A percentile compares a stretch with the other conserved stretches of the same genome.
Evolutionary conservation across 2,329 filamentous ascomycete species (phyloP).

Genomic region (Aspergillus pseudonomiae): DNA sequence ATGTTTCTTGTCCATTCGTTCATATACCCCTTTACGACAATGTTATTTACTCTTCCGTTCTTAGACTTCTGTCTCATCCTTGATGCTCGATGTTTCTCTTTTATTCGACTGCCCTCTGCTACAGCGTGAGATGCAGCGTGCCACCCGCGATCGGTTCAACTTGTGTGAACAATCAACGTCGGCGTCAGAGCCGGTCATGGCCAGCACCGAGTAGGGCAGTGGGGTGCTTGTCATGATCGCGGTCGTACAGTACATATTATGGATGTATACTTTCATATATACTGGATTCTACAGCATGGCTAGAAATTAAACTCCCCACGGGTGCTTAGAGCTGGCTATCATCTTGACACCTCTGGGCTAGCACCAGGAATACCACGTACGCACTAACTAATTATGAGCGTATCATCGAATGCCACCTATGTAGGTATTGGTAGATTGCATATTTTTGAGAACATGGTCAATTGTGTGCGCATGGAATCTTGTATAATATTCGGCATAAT

Average conservation of each 20-base stretch:
- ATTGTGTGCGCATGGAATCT: background rate
- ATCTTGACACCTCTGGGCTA: background rate
- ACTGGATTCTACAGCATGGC: background rate
- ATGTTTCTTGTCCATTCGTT: slow-evolving; percentile 30
- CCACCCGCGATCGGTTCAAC: background rate
- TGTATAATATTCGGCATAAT: background rate
- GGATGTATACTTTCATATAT: background rate
- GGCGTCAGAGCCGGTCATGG: background rate
- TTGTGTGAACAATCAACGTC: background rate
- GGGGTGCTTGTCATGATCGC: background rate
- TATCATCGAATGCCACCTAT: background rate
- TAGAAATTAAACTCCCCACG: background rate
- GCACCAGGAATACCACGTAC: background rate
- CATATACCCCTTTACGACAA: slow-evolving; percentile 36
- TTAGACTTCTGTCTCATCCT: slow-evolving; percentile 16
- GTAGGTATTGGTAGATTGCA: background rate
- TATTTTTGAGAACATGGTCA: background rate
- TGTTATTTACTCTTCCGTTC: slow-evolving; percentile 23
- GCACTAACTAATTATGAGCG: background rate
- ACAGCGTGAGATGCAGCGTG: background rate
- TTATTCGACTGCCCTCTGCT: background rate
- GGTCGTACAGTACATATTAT: background rate
- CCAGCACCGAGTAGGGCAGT: background rate
- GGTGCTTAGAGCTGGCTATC: background rate
- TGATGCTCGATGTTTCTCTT: background rate